These are phyloP conservation scores for Melaleuca alternifolia DNA, from an alignment of 345 rosid species.

Conservation along the genomic window DNA sequence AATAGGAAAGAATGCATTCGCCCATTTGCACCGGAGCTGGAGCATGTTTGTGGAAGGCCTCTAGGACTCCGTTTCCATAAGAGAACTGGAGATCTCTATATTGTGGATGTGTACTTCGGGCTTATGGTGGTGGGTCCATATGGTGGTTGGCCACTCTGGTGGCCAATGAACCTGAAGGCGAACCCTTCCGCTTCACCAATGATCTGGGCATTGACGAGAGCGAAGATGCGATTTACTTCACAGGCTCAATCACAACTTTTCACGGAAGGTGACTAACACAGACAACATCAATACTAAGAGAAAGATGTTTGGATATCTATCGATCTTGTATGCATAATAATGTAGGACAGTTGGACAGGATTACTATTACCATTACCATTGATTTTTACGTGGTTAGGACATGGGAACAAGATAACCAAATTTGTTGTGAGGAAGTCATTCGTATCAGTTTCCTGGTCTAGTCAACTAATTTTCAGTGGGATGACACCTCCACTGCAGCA, in stretches of 20 bases:
- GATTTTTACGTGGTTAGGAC: not conserved
- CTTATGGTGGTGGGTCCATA: slow-evolving; percentile 48
- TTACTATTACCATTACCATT: not conserved
- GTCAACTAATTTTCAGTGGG: not conserved
- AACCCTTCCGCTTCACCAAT: slow-evolving; percentile 52
- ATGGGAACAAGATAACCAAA: not conserved
- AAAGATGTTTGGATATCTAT: too few species aligned
- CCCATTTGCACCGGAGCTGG: slow-evolving; percentile 52
- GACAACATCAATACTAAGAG: not conserved
- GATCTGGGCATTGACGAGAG: slow-evolving; percentile 56
- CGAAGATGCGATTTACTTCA: slow-evolving; percentile 54
- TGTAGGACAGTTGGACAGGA: not conserved
- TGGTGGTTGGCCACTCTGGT: slow-evolving; percentile 53
- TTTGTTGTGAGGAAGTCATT: not conserved
- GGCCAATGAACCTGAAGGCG: slow-evolving; percentile 48
- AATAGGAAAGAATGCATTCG: slow-evolving; percentile 47
- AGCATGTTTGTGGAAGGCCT: slow-evolving; percentile 77
- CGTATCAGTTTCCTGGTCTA: not conserved
- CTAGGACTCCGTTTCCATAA: slow-evolving; percentile 55
- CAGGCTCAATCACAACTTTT: slow-evolving; percentile 48
- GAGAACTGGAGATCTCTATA: slow-evolving; percentile 60
- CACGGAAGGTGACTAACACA: slow-evolving; percentile 41
- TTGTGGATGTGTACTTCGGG: slow-evolving; percentile 75
- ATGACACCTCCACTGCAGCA: not conserved
- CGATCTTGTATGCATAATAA: too few species aligned